phyloP scores from a whole-genome alignment of 179 eudicot species.

The Drosera spatulata region DNA sequence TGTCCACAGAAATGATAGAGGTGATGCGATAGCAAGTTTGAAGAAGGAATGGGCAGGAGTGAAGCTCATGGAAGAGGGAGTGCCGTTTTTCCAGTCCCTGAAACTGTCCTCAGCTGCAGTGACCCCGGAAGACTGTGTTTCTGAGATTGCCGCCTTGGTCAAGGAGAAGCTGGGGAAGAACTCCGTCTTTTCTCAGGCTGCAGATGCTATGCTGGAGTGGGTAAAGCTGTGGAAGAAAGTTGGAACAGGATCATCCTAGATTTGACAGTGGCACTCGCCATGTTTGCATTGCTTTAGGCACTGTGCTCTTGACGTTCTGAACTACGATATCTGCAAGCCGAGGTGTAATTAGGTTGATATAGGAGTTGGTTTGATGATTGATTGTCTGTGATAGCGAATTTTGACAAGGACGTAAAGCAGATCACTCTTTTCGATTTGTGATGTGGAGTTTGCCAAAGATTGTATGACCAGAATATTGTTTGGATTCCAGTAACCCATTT shows the following conservation, averaged over 20 bases:
- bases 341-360: too few relatives aligned
- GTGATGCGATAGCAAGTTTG: constrained; percentile 71
- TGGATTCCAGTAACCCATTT: too few relatives aligned
- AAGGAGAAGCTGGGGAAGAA: constrained; percentile 53
- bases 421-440: too few relatives aligned
- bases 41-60: constrained; percentile 97
- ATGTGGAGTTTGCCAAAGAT: too few relatives aligned
- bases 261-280: too few relatives aligned
- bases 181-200: constrained; percentile 50
- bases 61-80: constrained; percentile 86
- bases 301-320: too few relatives aligned
- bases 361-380: too few relatives aligned
- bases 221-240: constrained; percentile 67
- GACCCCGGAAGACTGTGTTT: constrained; percentile 60
- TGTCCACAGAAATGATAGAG: constrained; percentile 85
- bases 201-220: constrained; percentile 77
- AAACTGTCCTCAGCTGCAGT: constrained; percentile 46
- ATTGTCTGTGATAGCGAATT: too few relatives aligned
- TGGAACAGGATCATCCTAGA: constrained; percentile 7
- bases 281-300: too few relatives aligned
- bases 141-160: constrained; percentile 60
- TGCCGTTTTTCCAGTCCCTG: constrained; percentile 69
- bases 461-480: too few relatives aligned
- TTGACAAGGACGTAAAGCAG: too few relatives aligned
- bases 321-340: too few relatives aligned